Percentiles rank a stretch among this genome's conserved stretches.
Conservation (phyloP, 805 yeast genomes). For the Yamadazyma endophytica region DNA sequence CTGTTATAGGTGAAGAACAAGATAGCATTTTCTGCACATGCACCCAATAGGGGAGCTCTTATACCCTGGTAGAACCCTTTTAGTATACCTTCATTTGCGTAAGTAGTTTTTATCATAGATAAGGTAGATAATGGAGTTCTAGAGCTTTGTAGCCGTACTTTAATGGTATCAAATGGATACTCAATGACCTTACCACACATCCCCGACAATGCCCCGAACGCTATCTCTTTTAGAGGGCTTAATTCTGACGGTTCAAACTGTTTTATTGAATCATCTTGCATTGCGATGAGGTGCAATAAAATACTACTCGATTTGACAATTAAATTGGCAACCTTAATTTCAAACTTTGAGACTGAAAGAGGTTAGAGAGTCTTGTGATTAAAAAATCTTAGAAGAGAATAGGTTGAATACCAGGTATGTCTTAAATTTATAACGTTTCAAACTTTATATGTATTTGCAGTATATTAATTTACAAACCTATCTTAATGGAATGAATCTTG, state of each 20-base stretch:
- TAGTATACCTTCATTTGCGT: slow-evolving; percentile 60
- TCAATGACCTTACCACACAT: slow-evolving; percentile 80
- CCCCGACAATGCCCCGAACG: slow-evolving; percentile 63
- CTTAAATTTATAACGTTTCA: no score
- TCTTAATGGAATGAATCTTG: slow-evolving; percentile 70
- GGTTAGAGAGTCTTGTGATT: no score
- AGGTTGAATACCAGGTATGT: no score
- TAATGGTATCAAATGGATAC: slow-evolving; percentile 89
- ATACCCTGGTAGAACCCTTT: slow-evolving; percentile 78
- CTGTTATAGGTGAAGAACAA: slow-evolving; percentile 63
- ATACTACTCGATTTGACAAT: no score
- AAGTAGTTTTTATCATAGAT: slow-evolving; percentile 62
- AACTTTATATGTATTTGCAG: slow-evolving; percentile 6
- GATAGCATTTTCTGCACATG: slow-evolving; percentile 83
- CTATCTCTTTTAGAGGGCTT: slow-evolving; percentile 34
- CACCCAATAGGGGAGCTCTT: slow-evolving; percentile 80
- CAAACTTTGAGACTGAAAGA: no score
- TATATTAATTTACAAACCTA: slow-evolving; percentile 15
- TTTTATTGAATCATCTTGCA: no score
- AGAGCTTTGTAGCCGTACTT: slow-evolving; percentile 77
- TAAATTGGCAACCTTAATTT: no score
- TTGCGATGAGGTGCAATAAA: no score
- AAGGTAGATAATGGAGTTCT: slow-evolving; percentile 47
- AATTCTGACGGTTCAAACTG: no score
- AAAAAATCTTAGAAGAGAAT: no score